A percentile compares a stretch with the other conserved stretches of the same genome.
Evolutionary conservation across 2,329 filamentous ascomycete genomes (phyloP).

Genomic region (Dothideomycetes sp.): DNA sequence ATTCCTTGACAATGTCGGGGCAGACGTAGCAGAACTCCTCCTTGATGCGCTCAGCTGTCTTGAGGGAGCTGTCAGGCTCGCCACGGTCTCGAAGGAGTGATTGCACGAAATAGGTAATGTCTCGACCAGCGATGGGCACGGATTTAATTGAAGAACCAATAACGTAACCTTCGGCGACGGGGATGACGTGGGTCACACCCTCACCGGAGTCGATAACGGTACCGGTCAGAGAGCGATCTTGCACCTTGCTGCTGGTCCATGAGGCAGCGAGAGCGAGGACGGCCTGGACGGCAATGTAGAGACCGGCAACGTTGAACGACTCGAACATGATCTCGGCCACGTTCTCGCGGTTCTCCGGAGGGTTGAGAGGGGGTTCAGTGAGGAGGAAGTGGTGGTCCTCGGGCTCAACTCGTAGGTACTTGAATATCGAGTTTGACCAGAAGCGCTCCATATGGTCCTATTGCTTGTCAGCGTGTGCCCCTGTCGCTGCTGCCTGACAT

Average conservation of each 20-base stretch:
- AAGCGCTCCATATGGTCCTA: constrained; percentile 99
- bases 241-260: constrained; percentile 97
- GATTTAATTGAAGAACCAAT: constrained; percentile 99
- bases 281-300: constrained; percentile 97
- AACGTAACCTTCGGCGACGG: constrained; percentile 95
- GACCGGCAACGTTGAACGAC: constrained; percentile 96
- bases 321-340: constrained; percentile 99
- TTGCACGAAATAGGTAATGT: constrained; percentile 98
- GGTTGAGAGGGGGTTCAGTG: constrained; percentile 89
- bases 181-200: constrained; percentile 97
- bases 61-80: constrained; percentile 90
- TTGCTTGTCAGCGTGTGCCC: constrained; percentile 10
- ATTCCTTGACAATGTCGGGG: constrained; percentile 98
- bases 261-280: constrained; percentile 93
- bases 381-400: constrained; percentile 98
- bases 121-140: constrained; percentile 92
- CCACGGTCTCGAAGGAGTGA: constrained; percentile 89
- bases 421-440: constrained; percentile 99
- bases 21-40: constrained; percentile 98
- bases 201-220: constrained; percentile 98
- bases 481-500: neutral
- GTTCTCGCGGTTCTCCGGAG: constrained; percentile 96
- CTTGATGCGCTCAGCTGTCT: constrained; percentile 97
- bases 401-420: constrained; percentile 93
- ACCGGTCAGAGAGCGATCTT: constrained; percentile 87